Base-by-base conservation (phyloP, 1,139 yeast genomes). In the Candida sanyaensis region DNA sequence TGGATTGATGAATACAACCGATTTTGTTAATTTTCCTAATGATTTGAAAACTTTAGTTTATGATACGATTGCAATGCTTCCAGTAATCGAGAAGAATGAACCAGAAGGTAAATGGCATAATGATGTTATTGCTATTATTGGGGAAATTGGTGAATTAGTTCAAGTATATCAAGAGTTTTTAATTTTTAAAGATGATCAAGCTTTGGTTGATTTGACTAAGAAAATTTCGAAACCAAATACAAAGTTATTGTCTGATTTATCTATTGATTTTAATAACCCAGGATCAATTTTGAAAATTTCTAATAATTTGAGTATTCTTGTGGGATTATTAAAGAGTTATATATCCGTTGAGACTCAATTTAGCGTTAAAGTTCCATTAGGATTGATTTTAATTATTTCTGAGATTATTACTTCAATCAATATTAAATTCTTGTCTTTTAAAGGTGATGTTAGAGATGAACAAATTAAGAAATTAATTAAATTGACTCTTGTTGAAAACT, bases 221-320 rank as follows among this genome's bases (percentile, higher is more conserved):
- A 61, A 61, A 43, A 55, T 79, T 36, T 75, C 78, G 30, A 49
- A 52, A n/a, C 33, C 53, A 29, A 26, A 32, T 5, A 29, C 9
- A 10, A 50, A 48, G 21, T 11, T 54, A 6, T 52, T 57, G 36
- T 33, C 50, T 26, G 53, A 54, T 50, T 69, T 86, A 53, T 64
- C 70, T 12, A 71, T 87, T 41, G 92, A 87, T 62, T 67, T 85
- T 51, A 80, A 82, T 54, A 71, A 74, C 23, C 81, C 86, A 8
- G 58, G 66, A 21, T 68, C 86, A 3, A 59, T 86, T 8, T 68
- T 78, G 49, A 67, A 72, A 47, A 73, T 86, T 34, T 75, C 83
- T 4, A 64, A 71, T 41, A 71, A 90, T 58, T 53, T 86, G 6
- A 65, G 70, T 10, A 58, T 77, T 6, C 65, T 87, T 37, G 60